Base-by-base conservation (phyloP, 805 yeast species). In the Wickerhamomyces pijperi region DNA sequence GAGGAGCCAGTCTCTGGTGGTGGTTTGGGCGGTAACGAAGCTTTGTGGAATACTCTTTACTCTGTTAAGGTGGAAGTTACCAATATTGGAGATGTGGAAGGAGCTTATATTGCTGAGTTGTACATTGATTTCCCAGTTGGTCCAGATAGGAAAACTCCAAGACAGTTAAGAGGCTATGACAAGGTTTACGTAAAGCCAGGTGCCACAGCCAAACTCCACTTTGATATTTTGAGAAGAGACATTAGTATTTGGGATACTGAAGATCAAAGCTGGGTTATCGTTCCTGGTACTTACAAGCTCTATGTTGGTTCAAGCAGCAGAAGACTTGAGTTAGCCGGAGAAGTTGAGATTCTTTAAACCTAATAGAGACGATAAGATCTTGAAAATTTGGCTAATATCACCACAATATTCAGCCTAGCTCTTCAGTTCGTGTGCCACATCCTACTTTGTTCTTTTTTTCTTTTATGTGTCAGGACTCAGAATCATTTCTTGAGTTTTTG, bases 21-120 rank as follows among this genome's bases (percentile, higher is more conserved):
- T 17, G 74, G 72, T 0, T 45, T 69, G 17, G 81, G 80, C 0
- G 81, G 82, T 1, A 74, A 75, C 51, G 76, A 75, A 5, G 78
- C 72, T 0, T 59, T 76, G 31, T 76, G 79, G 79, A 73, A 73
- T 34, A 58, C 58, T 2, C 55, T 71, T 35, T 46, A 38, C 35
- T 28, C 39, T 19, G 46, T 45, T 6, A 40, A 42, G 35, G 45
- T 35, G 1, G 34, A 42, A 15, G 34, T 42, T 5, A 42, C 41
- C 14, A 45, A 42, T 34, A 40, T 39, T 4, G 39, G 31, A 36
- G 25, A 36, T 1, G 21, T 35, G 15, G 44, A 34, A 3, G 44
- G 44, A 3, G 36, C 41, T 2, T 45, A 36, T 33, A 36, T 44
- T 42, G 19, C 38, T 35, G 32, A 36, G 28, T 32, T 25, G 14